Evolutionary conservation across 371 early-diverging fungal species (phyloP).

Genomic region (Mucor lusitanicus): DNA sequence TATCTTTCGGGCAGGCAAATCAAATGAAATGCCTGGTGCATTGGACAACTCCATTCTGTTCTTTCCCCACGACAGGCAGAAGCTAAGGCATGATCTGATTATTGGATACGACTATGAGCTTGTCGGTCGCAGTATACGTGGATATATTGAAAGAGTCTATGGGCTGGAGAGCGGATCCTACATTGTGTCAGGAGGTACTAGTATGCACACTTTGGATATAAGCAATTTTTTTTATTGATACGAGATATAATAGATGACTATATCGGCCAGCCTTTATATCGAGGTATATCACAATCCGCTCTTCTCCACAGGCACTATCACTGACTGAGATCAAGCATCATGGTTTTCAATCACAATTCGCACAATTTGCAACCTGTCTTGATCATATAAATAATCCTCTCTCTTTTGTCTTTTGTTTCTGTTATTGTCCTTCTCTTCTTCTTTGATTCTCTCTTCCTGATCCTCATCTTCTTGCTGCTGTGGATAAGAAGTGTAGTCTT

Average conservation of each 20-base stretch:
- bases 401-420: neutral
- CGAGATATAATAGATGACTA: conserved; percentile 3
- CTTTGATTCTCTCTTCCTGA: neutral
- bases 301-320: conserved; percentile 10
- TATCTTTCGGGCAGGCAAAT: neutral
- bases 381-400: neutral
- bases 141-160: conserved; percentile 14
- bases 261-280: conserved; percentile 5
- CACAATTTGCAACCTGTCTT: neutral
- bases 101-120: conserved; percentile 14
- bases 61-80: neutral
- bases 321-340: neutral
- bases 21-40: conserved; percentile 1
- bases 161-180: conserved; percentile 4
- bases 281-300: conserved; percentile 10
- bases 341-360: neutral
- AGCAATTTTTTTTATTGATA: neutral
- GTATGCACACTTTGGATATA: neutral
- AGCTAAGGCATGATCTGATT: conserved; percentile 5
- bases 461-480: neutral
- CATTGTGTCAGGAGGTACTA: conserved; percentile 8
- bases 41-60: conserved; percentile 13
- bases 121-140: neutral
- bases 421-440: neutral
- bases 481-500: neutral